These are phyloP conservation scores for Talaromyces sp. DNA, from an alignment of 2,329 filamentous ascomycete genomes.

Conservation along the genomic window DNA sequence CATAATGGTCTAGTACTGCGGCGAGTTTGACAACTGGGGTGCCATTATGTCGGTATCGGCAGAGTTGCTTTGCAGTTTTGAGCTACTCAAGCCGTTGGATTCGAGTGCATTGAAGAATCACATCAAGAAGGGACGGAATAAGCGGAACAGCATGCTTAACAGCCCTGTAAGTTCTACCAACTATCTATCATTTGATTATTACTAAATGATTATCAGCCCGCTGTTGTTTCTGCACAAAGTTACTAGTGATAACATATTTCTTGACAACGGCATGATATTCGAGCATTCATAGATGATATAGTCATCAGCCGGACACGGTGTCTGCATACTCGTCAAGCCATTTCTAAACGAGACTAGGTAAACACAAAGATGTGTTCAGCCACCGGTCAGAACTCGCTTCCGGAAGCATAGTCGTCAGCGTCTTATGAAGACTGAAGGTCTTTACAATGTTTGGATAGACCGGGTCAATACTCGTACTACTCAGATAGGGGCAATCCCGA, in stretches of 20 bases:
- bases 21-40: conserved; percentile 98
- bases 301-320: background rate
- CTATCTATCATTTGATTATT: conserved; percentile 15
- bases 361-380: background rate
- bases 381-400: background rate
- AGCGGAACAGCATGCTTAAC: conserved; percentile 91
- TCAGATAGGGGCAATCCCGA: background rate
- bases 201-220: conserved; percentile 34
- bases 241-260: conserved; percentile 29
- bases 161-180: conserved; percentile 70
- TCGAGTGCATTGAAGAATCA: conserved; percentile 95
- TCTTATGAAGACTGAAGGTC: background rate
- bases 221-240: conserved; percentile 45
- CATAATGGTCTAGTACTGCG: conserved; percentile 69
- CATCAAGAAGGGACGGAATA: conserved; percentile 96
- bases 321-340: conserved; percentile 6
- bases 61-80: conserved; percentile 93
- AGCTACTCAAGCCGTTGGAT: conserved; percentile 92
- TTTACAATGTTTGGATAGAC: background rate
- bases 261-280: conserved; percentile 12
- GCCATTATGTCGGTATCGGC: conserved; percentile 97
- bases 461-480: background rate
- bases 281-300: conserved; percentile 7
- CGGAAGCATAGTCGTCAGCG: background rate
- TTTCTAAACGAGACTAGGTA: background rate